These are phyloP conservation scores for Terfezia claveryi DNA, from an alignment of 495 filamentous ascomycete genomes.

Conservation along the genomic window DNA sequence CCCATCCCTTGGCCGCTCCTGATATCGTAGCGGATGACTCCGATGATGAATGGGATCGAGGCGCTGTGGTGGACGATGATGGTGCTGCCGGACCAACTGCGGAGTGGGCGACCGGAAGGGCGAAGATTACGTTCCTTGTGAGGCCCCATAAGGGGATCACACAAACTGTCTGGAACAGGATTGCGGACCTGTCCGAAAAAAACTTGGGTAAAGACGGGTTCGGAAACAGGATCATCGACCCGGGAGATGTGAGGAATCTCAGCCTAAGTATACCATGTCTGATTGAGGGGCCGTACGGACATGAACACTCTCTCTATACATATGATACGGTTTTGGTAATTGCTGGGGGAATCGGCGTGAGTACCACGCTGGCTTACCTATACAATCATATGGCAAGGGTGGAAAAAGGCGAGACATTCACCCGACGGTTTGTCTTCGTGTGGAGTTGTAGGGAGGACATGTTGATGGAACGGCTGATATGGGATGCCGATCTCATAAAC, in stretches of 20 bases:
- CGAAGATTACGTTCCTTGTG: conserved; percentile 18
- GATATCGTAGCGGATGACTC: neutral
- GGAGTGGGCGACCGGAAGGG: conserved; percentile 3
- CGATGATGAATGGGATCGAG: neutral
- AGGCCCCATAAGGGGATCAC: conserved; percentile 15
- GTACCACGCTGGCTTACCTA: conserved; percentile 33
- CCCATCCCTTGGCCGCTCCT: neutral
- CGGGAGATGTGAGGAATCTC: neutral
- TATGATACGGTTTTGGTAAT: conserved; percentile 35
- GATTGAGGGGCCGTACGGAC: conserved; percentile 39
- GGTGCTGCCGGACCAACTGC: neutral
- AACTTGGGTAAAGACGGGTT: neutral
- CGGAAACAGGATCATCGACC: neutral
- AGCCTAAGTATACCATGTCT: conserved; percentile 20
- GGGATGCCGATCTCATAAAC: conserved; percentile 5
- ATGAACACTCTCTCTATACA: conserved; percentile 25
- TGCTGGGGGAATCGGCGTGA: conserved; percentile 38
- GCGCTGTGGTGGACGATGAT: neutral
- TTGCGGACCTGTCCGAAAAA: conserved; percentile 9
- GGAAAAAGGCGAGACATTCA: conserved; percentile 6
- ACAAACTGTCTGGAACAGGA: conserved; percentile 4
- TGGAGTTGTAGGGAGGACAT: conserved; percentile 15
- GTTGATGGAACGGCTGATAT: conserved; percentile 5
- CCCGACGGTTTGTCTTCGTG: conserved; percentile 10
- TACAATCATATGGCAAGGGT: neutral